phyloP scores from a whole-genome alignment of 2,329 filamentous ascomycete species.

The Diplocarpon mali region DNA sequence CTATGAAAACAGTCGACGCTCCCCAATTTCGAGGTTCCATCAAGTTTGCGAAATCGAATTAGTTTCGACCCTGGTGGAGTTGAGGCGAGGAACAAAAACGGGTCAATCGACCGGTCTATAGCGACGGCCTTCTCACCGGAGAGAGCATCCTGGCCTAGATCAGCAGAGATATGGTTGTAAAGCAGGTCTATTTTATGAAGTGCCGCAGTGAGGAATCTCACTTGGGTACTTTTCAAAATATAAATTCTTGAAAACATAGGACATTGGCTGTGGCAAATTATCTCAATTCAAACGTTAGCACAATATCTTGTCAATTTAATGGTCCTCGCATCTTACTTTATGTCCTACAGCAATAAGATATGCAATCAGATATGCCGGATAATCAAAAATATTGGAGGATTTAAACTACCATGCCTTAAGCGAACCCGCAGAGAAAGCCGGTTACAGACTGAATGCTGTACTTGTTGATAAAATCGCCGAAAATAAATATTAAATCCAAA shows the following conservation, averaged over 20 bases:
- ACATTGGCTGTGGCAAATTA: conserved; percentile 32
- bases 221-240: conserved; percentile 9
- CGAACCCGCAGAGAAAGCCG: conserved; percentile 31
- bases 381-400: too few species aligned
- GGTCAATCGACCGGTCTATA: too few species aligned
- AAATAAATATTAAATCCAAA: conserved; percentile 15
- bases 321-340: too few species aligned
- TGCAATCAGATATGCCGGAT: too few species aligned
- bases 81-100: too few species aligned
- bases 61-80: too few species aligned
- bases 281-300: conserved; percentile 22
- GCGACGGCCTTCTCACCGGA: too few species aligned
- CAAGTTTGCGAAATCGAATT: too few species aligned
- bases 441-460: conserved; percentile 32
- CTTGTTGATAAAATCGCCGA: conserved; percentile 18
- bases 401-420: conserved; percentile 30
- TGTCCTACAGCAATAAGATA: too few species aligned
- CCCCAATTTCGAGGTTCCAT: conserved; percentile 29
- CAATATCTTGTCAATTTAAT: too few species aligned
- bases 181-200: conserved; percentile 11
- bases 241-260: conserved; percentile 31
- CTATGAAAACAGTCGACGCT: conserved; percentile 29
- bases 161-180: conserved; percentile 10
- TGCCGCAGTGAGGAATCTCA: conserved; percentile 10
- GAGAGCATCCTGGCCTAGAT: too few species aligned